Evolutionary conservation across 2,329 filamentous ascomycete genomes (phyloP), one percentile per base, ranked within the genome.

Genomic region (Boeremia exigua): DNA sequence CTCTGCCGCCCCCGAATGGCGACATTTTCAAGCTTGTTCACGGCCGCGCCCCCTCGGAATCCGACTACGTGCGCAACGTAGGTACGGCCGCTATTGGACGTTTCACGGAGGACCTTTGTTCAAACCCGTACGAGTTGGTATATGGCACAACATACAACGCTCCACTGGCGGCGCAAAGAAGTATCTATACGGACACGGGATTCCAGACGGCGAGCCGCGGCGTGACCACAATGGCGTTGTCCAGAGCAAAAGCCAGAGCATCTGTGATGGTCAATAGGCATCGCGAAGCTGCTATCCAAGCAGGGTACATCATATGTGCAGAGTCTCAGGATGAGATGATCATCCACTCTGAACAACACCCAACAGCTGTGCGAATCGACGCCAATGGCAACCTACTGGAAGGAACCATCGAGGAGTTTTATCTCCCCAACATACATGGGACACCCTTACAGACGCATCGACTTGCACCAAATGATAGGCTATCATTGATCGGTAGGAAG

Each of bases 341-440:
- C 6, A 29, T 61, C n/a, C 65, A 68, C 33, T 59, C 62, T 1
- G 60, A 64, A 27, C 62, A 65, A 10, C 34, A 39, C 1, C 5
- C 30, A 0, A 29, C 54, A 33, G 30, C 38, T 5, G 28, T 59
- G 12, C 43, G 38, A 1, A 44, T 67, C 4, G 51, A 66, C 23
- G 4, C 32, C 0, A 23, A 51, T 9, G 62, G 59, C 11, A 63
- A 59, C 14, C 28, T 46, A 2, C 25, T 27, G 1, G 33, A 48
- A 3, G 48, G 37, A 2, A 14, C 48, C 0, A 6, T 57, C 2
- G 28, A 42, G 2, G 44, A 37, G 2, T 27, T 39, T 2, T 48
- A 40, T 19, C 30, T 66, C 4, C 54, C 54, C 1, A 66, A 64
- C 33, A 58, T 64, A 10, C 54, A 48, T 27, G 60, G 58, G 10